Evolutionary conservation across 2,329 filamentous ascomycete genomes (phyloP).

Genomic region (Aspergillus sp.): DNA sequence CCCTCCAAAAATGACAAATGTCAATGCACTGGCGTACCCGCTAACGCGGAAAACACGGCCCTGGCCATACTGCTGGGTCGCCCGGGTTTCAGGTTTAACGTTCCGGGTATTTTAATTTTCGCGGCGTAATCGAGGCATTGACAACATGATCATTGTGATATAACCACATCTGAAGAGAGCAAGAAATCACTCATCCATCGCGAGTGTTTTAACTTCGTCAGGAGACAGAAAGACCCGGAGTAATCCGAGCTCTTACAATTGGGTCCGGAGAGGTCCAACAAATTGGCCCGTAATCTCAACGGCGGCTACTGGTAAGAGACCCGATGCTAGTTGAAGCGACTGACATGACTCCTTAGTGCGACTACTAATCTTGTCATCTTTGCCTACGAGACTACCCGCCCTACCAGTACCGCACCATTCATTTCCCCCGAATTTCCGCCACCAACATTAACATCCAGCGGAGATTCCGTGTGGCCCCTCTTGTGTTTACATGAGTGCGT

Average conservation of each 20-base stretch:
- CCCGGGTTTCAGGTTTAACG: constrained; percentile 30
- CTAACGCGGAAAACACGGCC: constrained; percentile 34
- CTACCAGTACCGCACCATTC: not conserved
- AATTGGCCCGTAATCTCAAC: not conserved
- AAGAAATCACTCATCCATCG: not conserved
- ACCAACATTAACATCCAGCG: not conserved
- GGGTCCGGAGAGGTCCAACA: not conserved
- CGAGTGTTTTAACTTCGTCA: no score
- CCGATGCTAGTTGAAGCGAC: not conserved
- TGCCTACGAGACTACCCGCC: not conserved
- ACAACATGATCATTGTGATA: not conserved
- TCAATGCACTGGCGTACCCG: constrained; percentile 19
- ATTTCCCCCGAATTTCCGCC: not conserved
- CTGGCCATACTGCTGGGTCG: constrained; percentile 31
- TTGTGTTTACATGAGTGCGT: not conserved
- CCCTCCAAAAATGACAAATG: constrained; percentile 10
- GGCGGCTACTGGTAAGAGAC: not conserved
- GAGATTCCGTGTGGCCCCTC: not conserved
- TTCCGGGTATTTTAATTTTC: constrained; percentile 4
- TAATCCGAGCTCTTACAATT: not conserved
- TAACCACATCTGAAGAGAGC: not conserved
- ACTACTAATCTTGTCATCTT: not conserved
- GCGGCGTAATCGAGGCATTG: not conserved
- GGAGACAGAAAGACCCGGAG: not conserved
- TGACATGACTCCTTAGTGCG: not conserved